phyloP scores from a whole-genome alignment of 2,329 filamentous ascomycete species.

The Alternaria angustiovoidea region DNA sequence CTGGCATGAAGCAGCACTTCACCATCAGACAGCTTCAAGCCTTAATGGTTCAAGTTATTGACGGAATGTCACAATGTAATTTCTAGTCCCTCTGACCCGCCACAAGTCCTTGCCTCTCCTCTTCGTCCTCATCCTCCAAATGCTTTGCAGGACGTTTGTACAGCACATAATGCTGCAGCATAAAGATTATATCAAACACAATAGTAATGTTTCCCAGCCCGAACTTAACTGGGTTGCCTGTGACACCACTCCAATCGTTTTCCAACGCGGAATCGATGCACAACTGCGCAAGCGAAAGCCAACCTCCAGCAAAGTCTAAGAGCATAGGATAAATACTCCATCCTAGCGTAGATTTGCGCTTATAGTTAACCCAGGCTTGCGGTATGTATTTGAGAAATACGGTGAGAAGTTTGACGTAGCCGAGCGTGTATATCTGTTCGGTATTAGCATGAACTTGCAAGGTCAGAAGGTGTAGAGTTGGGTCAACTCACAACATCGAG shows the following conservation, averaged over 20 bases:
- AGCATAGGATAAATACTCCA: conserved; percentile 89
- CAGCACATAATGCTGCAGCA: conserved; percentile 85
- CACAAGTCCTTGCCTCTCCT: conserved; percentile 37
- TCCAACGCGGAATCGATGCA: conserved; percentile 85
- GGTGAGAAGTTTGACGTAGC: conserved; percentile 87
- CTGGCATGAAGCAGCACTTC: background rate
- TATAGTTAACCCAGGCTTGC: conserved; percentile 73
- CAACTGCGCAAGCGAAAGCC: conserved; percentile 83
- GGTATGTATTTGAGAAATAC: conserved; percentile 94
- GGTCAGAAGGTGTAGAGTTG: conserved; percentile 61
- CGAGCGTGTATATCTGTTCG: conserved; percentile 68
- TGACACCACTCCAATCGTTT: conserved; percentile 87
- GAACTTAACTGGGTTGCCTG: conserved; percentile 91
- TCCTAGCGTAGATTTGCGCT: conserved; percentile 82
- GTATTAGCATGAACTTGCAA: background rate
- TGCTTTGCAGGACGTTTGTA: conserved; percentile 60
- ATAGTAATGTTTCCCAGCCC: conserved; percentile 85
- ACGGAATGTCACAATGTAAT: background rate
- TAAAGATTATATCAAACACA: conserved; percentile 85
- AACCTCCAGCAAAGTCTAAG: conserved; percentile 81
- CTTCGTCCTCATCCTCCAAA: conserved; percentile 38
- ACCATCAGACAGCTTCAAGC: background rate
- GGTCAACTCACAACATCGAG: conserved; percentile 65
- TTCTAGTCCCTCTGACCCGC: conserved; percentile 11
- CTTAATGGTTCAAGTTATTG: background rate